Evolutionary conservation across 176 grass and related monocot species (phyloP).

Genomic region (Poa pratensis): DNA sequence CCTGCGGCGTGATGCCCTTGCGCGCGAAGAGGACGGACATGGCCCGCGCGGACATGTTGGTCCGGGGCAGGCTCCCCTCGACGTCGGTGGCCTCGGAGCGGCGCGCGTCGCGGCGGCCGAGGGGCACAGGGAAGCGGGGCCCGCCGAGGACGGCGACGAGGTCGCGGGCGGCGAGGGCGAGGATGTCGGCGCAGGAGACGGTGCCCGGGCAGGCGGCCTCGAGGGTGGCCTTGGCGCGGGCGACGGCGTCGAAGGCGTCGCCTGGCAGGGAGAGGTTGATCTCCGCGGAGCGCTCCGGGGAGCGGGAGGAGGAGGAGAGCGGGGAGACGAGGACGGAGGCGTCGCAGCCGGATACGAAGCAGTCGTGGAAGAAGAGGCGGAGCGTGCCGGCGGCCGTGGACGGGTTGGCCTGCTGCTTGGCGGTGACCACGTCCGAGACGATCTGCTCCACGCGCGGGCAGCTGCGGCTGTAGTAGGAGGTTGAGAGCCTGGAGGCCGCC

Average conservation of each 20-base stretch:
- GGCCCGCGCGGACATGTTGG: conserved; percentile 80
- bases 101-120: conserved; percentile 69
- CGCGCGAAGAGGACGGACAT: conserved; percentile 60
- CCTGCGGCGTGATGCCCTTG: conserved; percentile 57
- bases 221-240: conserved; percentile 73
- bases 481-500: conserved; percentile 41
- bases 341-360: conserved; percentile 89
- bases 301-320: conserved; percentile 21
- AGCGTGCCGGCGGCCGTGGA: conserved; percentile 82
- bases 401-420: conserved; percentile 81
- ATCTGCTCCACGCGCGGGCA: conserved; percentile 76
- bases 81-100: conserved; percentile 58
- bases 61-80: conserved; percentile 57
- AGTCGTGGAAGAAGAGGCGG: conserved; percentile 99
- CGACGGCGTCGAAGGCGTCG: conserved; percentile 80
- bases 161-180: conserved; percentile 73
- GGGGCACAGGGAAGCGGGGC: conserved; percentile 59
- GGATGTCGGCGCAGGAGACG: conserved; percentile 87
- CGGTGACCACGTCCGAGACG: conserved; percentile 58
- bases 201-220: conserved; percentile 64
- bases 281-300: conserved; percentile 70
- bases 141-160: conserved; percentile 69
- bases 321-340: conserved; percentile 75
- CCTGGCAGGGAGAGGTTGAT: conserved; percentile 92
- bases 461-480: conserved; percentile 66